Conservation (phyloP, 495 filamentous ascomycete genomes). For the Mytilinidion resinicola region DNA sequence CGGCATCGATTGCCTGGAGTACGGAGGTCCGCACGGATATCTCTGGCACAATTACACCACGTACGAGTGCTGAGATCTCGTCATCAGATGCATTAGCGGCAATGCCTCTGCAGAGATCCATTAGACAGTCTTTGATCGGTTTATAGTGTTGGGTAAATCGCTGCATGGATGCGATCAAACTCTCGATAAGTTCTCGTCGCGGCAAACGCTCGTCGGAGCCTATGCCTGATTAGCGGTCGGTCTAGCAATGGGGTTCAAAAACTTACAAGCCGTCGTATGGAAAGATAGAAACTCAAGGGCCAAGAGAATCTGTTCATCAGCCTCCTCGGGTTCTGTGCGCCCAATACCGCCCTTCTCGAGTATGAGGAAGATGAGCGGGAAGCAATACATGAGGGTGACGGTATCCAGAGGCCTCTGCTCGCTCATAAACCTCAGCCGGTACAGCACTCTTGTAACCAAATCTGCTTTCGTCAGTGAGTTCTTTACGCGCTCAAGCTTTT, state of each 20-base stretch:
- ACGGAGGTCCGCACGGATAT: constrained; percentile 74
- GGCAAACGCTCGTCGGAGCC: constrained; percentile 65
- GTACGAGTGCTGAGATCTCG: constrained; percentile 66
- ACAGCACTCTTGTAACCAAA: constrained; percentile 81
- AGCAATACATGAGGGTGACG: constrained; percentile 76
- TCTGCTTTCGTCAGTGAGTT: constrained; percentile 39
- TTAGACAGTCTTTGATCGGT: constrained; percentile 81
- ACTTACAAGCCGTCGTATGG: constrained; percentile 64
- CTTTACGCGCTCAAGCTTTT: not conserved
- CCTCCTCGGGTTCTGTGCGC: constrained; percentile 59
- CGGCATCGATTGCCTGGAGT: constrained; percentile 82
- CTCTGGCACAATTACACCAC: constrained; percentile 71
- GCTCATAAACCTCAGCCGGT: constrained; percentile 79
- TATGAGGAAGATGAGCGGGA: constrained; percentile 72
- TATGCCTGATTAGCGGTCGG: constrained; percentile 15
- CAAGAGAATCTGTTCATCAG: constrained; percentile 79
- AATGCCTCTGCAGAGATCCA: constrained; percentile 73
- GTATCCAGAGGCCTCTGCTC: constrained; percentile 88
- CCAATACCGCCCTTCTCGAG: constrained; percentile 74
- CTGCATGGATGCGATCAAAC: constrained; percentile 76
- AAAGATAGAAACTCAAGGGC: constrained; percentile 86
- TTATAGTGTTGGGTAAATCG: constrained; percentile 89
- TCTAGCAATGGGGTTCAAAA: not conserved
- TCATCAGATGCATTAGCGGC: constrained; percentile 62
- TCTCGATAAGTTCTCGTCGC: constrained; percentile 60